Percentiles rank a stretch among this genome's conserved stretches.
Evolutionary conservation across 306 rosid genomes (phyloP).

Genomic region (Lathyrus oleraceus): DNA sequence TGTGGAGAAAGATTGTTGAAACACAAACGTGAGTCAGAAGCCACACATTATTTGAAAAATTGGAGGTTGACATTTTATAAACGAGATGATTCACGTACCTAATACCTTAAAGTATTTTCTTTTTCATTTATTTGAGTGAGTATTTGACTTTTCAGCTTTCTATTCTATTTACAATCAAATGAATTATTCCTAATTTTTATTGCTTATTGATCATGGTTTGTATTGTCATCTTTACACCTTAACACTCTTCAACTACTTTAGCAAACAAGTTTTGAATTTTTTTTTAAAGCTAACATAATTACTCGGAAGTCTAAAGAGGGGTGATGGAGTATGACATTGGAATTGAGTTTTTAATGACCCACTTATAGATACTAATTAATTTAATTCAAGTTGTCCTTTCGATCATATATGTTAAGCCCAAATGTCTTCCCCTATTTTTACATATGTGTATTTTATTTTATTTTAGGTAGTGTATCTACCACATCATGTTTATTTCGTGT

Average conservation of each 20-base stretch:
- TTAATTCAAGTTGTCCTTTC: conserved; percentile 44
- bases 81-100: rapidly evolving
- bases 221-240: neutral
- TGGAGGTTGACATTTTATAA: too few relatives aligned
- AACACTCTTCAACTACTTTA: conserved; percentile 9
- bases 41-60: too few relatives aligned
- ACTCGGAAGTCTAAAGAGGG: neutral
- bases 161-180: too few relatives aligned
- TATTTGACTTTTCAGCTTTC: too few relatives aligned
- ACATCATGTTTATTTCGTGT: neutral
- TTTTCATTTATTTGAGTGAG: too few relatives aligned
- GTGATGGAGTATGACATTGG: neutral
- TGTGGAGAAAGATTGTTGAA: too few relatives aligned
- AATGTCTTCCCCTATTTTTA: conserved; percentile 13
- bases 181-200: too few relatives aligned
- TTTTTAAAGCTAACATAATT: conserved; percentile 7
- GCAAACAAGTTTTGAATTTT: neutral
- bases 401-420: conserved; percentile 33
- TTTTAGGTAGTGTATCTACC: neutral
- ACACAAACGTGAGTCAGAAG: too few relatives aligned
- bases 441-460: conserved; percentile 11
- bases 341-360: conserved; percentile 30
- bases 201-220: too few relatives aligned
- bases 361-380: conserved; percentile 36
- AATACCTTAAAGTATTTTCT: too few relatives aligned